Evolutionary conservation across 352 stramenopile species (phyloP), one percentile per base, ranked within the genome.

Genomic region (Lagenidium giganteum): DNA sequence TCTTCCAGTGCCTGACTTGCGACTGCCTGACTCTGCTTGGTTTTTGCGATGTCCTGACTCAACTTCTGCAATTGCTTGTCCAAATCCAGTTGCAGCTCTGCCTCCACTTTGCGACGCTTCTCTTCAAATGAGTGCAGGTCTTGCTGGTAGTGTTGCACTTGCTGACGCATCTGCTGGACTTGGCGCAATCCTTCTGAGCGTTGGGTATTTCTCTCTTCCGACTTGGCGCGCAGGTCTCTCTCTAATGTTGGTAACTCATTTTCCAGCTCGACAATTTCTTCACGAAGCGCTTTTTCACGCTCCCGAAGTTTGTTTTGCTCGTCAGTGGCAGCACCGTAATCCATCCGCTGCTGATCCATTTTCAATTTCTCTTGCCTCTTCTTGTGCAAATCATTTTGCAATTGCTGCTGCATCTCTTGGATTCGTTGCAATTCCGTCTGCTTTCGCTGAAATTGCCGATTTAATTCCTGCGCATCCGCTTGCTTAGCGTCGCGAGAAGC

Each of bases 371-470:
- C 64, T 44, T 87, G 59, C 34, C 64, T 72, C 17, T 60, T 66
- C n/a, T 63, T 77, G 43, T 77, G 47, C 18, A 86, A n/a, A 34
- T 91, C 76, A 26, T 70, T 76, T 33, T 86, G 69, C 31, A 84
- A 38, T 24, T 83, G 70, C 27, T 82, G 57, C 12, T 65, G 54
- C 30, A 67, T 60, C 3, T 74, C 64, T 9, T 81, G 61, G 13
- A 65, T 55, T 25, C 44, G 36, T 20, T 80, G 55, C n/a, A 78
- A 21, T 5, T 78, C 64, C 17, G 44, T 47, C 36, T 83, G 66
- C 34, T 80, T 79, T 12, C 37, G 43, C 13, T 79, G 55, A 7
- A 71, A 25, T 37, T 82, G 45, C 18, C 45, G 57, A 29, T 61
- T 65, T 6, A 75, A 36, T 8, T 80, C 55, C 21, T 70, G 43